Base-by-base conservation (phyloP, 768 basidiomycete species). In the Calvatia gigantea region DNA sequence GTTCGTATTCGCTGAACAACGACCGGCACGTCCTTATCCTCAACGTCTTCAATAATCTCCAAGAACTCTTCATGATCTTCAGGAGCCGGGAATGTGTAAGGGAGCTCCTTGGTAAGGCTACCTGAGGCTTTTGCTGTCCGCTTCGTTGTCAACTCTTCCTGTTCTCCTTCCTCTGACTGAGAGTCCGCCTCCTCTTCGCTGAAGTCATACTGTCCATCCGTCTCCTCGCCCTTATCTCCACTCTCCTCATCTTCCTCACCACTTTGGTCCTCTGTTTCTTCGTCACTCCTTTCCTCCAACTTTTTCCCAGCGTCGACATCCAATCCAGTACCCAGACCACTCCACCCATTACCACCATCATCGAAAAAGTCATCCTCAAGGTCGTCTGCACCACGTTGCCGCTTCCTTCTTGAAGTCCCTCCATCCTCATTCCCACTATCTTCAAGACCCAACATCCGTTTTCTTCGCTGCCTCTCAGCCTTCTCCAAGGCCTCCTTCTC, bases 21-120 rank as follows among this genome's bases (percentile, higher is more conserved):
- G 0, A 76, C 85, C 3, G 86, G 82, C 1, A 96, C 67, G 57
- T 96, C 87, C 25, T 81, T 73, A 39, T 92, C 89, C 14, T 82
- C 76, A 15, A 94, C 68, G 37, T 77, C 78, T 17, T 87, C 81
- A 2, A 98, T 67, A 14, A 96, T 87, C 21, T 87, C 82, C n/a
- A 96, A 77, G 61, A 98, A 89, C 56, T 96, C 93, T 43, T 91
- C 90, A 62, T 98, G 94, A 9, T 75, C 84, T 14, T 79, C 69
- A 0, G 97, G 97, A 64, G 94, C 96, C 39, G 89, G 80, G 69
- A 98, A 98, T 1, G 92, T 98, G 68, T 83, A 99, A 0, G 97
- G 97, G 2, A 98, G 77, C 55, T 93, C 91, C 51, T 82, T 79
- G 8, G 65, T 64, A 69, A 72, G 56, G 68, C 70, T 29, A 68